Percentiles rank a stretch among this genome's conserved stretches.
These are phyloP conservation scores for Tephrocybe rancida DNA, from an alignment of 768 basidiomycete genomes.

Conservation along the genomic window DNA sequence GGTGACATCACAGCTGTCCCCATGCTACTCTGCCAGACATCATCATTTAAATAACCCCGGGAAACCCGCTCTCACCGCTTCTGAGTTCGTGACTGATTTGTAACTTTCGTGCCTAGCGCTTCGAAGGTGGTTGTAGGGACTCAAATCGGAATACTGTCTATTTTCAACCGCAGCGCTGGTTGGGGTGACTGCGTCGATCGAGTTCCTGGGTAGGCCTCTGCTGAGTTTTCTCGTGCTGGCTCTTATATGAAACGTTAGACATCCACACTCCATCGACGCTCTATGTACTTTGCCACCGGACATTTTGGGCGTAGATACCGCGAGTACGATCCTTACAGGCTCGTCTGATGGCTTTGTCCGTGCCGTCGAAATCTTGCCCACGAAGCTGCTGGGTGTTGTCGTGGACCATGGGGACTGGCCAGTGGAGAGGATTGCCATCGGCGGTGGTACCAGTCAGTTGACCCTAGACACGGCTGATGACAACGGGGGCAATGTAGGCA, in stretches of 20 bases:
- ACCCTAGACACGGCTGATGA: slow-evolving; percentile 27
- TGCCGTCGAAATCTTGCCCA: slow-evolving; percentile 86
- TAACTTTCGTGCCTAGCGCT: slow-evolving; percentile 41
- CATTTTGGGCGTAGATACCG: slow-evolving; percentile 61
- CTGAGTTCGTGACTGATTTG: slow-evolving; percentile 15
- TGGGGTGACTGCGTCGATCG: slow-evolving; percentile 94
- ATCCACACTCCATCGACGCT: slow-evolving; percentile 90
- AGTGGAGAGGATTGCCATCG: slow-evolving; percentile 81
- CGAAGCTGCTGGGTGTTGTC: slow-evolving; percentile 87
- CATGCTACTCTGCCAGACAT: not conserved
- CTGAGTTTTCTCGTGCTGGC: not conserved
- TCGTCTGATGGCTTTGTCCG: slow-evolving; percentile 92
- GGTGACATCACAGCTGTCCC: slow-evolving; percentile 6
- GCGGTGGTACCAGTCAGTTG: slow-evolving; percentile 36
- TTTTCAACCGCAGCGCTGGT: slow-evolving; percentile 86
- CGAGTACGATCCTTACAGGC: slow-evolving; percentile 80
- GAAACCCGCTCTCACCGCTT: slow-evolving; percentile 9
- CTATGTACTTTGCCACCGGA: slow-evolving; percentile 71
- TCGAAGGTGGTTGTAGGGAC: slow-evolving; percentile 88
- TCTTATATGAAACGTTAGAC: slow-evolving; percentile 50
- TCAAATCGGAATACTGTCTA: slow-evolving; percentile 84
- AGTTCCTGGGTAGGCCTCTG: slow-evolving; percentile 68
- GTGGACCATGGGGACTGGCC: slow-evolving; percentile 93
- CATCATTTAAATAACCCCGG: not conserved
- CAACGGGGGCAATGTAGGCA: slow-evolving; percentile 9